Percentiles rank a stretch among this genome's conserved stretches.
phyloP scores from a whole-genome alignment of 768 basidiomycete genomes.

The Rhizopogon rudus region DNA sequence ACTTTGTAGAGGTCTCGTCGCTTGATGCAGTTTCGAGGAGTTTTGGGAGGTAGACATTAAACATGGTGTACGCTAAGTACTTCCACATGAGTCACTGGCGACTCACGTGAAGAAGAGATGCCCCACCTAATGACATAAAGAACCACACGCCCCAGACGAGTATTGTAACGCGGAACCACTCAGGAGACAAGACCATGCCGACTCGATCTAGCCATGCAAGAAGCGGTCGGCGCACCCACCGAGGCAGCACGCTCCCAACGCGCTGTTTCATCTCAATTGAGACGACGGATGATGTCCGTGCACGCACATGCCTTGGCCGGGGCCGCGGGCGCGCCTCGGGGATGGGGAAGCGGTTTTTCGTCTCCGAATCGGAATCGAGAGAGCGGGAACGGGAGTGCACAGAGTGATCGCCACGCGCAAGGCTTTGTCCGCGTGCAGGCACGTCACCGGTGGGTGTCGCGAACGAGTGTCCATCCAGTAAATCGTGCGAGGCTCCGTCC shows the following conservation, averaged over 20 bases:
- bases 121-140: conserved; percentile 68
- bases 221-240: conserved; percentile 53
- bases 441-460: conserved; percentile 22
- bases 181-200: conserved; percentile 62
- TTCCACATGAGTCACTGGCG: background rate
- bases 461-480: conserved; percentile 21
- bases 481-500: conserved; percentile 20
- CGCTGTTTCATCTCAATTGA: conserved; percentile 34
- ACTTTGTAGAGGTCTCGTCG: conserved; percentile 29
- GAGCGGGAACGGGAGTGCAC: conserved; percentile 10
- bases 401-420: conserved; percentile 26
- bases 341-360: conserved; percentile 9
- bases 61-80: conserved; percentile 77
- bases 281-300: conserved; percentile 34
- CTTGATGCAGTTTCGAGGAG: conserved; percentile 55
- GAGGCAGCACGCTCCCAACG: conserved; percentile 43
- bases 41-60: conserved; percentile 89
- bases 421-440: conserved; percentile 16
- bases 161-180: conserved; percentile 74
- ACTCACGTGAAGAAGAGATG: background rate
- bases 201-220: conserved; percentile 67
- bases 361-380: conserved; percentile 5
- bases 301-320: conserved; percentile 5
- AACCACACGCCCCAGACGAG: conserved; percentile 80
- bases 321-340: conserved; percentile 1